A percentile compares a stretch with the other conserved stretches of the same genome.
phyloP scores from a whole-genome alignment of 345 rosid genomes.

The Citrus hindsii region DNA sequence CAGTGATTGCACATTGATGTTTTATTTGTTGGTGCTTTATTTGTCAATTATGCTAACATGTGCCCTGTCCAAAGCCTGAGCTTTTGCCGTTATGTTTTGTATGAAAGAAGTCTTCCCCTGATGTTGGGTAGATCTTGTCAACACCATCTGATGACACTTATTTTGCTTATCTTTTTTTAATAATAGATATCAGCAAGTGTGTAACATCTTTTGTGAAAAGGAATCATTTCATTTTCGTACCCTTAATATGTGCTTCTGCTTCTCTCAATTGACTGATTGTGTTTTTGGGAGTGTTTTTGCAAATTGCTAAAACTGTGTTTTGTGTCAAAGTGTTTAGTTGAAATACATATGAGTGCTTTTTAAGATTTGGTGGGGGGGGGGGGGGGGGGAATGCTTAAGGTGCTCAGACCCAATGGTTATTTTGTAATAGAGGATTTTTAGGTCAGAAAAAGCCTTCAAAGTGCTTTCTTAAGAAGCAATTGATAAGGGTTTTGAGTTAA shows the following conservation, averaged over 20 bases:
- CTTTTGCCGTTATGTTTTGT: neutral
- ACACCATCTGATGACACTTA: neutral
- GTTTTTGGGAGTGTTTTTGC: neutral
- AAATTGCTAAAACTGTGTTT: neutral
- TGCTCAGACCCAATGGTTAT: neutral
- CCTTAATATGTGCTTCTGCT: no score
- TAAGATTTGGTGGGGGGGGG: neutral
- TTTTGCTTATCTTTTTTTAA: neutral
- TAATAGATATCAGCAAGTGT: neutral
- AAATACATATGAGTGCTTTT: neutral
- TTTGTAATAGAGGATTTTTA: neutral
- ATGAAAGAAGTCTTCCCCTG: neutral
- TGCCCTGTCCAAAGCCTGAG: neutral
- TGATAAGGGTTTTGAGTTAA: neutral
- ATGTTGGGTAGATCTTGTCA: neutral
- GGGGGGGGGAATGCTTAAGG: neutral
- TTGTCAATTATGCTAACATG: neutral
- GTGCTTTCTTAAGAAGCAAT: neutral
- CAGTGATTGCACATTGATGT: neutral
- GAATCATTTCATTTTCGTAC: neutral
- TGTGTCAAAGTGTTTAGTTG: neutral
- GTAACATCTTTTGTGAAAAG: neutral
- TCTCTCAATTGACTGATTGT: constrained; percentile 6
- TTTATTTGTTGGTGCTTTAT: neutral
- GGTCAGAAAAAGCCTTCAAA: neutral